Conservation (phyloP, 2,329 filamentous ascomycete genomes). For the Hypoxylon rubiginosum region DNA sequence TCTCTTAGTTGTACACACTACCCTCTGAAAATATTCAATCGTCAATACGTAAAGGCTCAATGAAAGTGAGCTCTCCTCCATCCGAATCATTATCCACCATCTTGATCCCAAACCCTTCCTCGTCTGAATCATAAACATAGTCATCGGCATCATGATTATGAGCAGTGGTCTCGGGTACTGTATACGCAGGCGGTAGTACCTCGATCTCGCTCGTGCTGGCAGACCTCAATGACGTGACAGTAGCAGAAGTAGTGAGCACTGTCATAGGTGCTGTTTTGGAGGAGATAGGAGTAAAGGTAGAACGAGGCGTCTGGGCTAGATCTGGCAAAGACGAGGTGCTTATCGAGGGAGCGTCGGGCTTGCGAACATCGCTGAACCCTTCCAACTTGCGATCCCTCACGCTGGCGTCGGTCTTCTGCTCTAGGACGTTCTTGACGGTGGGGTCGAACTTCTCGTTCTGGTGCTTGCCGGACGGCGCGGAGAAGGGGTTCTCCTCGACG, state of each 20-base stretch:
- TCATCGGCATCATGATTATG: slow-evolving; percentile 3
- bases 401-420: slow-evolving; percentile 44
- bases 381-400: slow-evolving; percentile 39
- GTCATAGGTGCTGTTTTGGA: too few relatives aligned
- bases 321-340: slow-evolving; percentile 5
- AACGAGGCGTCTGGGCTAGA: slow-evolving; percentile 5
- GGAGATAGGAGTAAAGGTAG: not conserved
- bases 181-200: slow-evolving; percentile 20
- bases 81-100: slow-evolving; percentile 57
- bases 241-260: not conserved
- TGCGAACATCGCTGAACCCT: slow-evolving; percentile 28
- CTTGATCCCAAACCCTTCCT: slow-evolving; percentile 52
- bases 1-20: not conserved
- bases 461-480: slow-evolving; percentile 41
- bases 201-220: slow-evolving; percentile 9
- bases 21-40: slow-evolving; percentile 7
- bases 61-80: slow-evolving; percentile 46
- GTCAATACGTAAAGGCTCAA: slow-evolving; percentile 45
- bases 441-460: slow-evolving; percentile 49
- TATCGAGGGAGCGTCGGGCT: slow-evolving; percentile 1
- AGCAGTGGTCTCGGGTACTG: not conserved
- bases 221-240: slow-evolving; percentile 2
- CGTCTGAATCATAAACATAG: slow-evolving; percentile 52
- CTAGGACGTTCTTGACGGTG: slow-evolving; percentile 43
- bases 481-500: slow-evolving; percentile 55